Evolutionary conservation across 768 basidiomycete genomes (phyloP), one percentile per base, ranked within the genome.

Genomic region (Pleurotus sapidus): DNA sequence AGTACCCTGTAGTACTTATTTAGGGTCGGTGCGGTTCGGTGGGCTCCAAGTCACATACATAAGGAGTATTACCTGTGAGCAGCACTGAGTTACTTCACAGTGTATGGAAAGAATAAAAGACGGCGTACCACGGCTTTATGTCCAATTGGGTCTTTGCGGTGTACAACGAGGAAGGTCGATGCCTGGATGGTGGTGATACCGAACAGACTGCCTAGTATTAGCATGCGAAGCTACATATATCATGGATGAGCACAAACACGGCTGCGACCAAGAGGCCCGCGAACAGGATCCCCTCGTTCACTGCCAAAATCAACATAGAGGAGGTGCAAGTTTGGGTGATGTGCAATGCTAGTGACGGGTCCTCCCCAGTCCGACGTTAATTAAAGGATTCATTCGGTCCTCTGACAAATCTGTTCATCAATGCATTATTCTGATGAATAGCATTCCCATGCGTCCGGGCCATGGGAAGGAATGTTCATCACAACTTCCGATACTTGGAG

Each of bases 141-240:
- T 24, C 34, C 34, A 12, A 43, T 39, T 23, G 51, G 51, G 23
- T 54, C 51, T 23, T 39, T 37, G n/a, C 39, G 51, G n/a, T 54
- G 51, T 18, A 42, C 51, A 23, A 54, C 24, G 39, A 54, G 42
- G 39, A 54, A 54, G 14, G 51, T 54, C 12, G 37, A 54, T 14
- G 51, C 51, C 14, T 54, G 51, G 17, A 54, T 39, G 15, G 42
- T n/a, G 17, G 51, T 54, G 3, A 54, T 54, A 23, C 51, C 51
- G 15, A 54, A 54, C 8, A 54, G 51, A 15, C 51, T 54, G 39
- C 17, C n/a, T 54, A 5, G 15, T 17, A 40, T 17, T 18, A 38
- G 39, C 38, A 42, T 34, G 40, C 6, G 11, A 20, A 14, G 3
- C 42, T 30, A n/a, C n/a, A 24, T 23, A 8, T 8, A 5, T 23